Evolutionary conservation across 2,329 filamentous ascomycete species (phyloP), one percentile per base, ranked within the genome.

Genomic region (Colletotrichum tanaceti): DNA sequence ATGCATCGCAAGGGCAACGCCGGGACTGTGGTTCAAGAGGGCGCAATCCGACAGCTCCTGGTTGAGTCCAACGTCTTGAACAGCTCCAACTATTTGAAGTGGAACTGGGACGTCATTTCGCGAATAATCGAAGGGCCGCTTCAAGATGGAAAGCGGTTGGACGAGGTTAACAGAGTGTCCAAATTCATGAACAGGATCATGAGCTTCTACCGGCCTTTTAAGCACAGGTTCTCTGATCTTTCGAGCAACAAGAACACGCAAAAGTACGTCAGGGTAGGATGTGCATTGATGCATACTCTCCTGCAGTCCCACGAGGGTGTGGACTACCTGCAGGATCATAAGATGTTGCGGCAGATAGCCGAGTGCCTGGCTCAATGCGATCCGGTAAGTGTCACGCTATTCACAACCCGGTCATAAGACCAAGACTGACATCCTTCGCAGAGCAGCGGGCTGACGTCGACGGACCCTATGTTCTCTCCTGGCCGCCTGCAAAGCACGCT

Each of bases 321-420:
- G 55, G 91, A 89, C 73, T 97, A 97, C 74, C 81, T 99, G 63
- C 89, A 91, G 39, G 94, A 98, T 75, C 97, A 95, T 82, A 99
- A 99, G 79, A 84, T 98, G 61, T 84, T 99, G 44, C 88, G 95
- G 65, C 97, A 99, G 79, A 91, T 99, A 73, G 95, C 94, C 28
- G 96, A 99, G 79, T 99, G 96, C 75, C 84, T 99, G 46, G 95
- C 96, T 58, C 96, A 99, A 77, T 93, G 97, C 72, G 96, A 98
- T 78, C 92, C 93, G 63, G 93, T 94, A 83, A 81, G 84, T 75
- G 4, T 35, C 11, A 10, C 6, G 3, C 4, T 4, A 71, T 49
- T 39, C 14, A 52, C 16, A 41, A 28, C 14, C 18, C 4, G 7
- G 13, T 14, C 46, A 18, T 44, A 54, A 50, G 16, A 46, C 68